Evolutionary conservation across 768 basidiomycete species (phyloP), one percentile per base, ranked within the genome.

Genomic region (Xerocomus potaroensis): DNA sequence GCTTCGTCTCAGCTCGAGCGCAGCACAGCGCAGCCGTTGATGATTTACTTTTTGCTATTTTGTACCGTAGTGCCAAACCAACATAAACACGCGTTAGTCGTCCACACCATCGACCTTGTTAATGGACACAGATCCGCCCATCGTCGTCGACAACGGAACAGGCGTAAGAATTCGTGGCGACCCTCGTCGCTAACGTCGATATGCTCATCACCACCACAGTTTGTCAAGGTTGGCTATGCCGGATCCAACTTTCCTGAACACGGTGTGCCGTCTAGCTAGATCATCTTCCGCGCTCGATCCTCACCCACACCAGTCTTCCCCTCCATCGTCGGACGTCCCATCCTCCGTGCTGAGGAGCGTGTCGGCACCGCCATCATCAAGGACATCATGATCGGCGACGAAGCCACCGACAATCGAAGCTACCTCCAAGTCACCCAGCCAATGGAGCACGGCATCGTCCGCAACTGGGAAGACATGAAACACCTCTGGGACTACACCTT

Each of bases 391-490:
- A 73, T 97, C 66, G 96, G 96, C 52, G 95, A 98, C 74, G 91
- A 96, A 65, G 96, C 96, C 21, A 90, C 90, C 12, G 79, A 84
- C 68, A 86, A 91, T 68, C 86, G 96, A 39, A 94, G 90, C 64
- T 97, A 88, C 72, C 83, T 99, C 32, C 94, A 98, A 70, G 78
- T 99, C 29, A 91, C 93, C 0, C 96, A 98, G 61, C 96, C 96
- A 2, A 92, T 99, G 90, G 96, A 99, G 65, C 96, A 99, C 66
- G 96, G 96, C 33, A 97, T 99, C 70, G 85, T 99, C 38, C 85
- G 87, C 58, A 97, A 98, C 69, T 99, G 96, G 96, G 91, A 93
- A 64, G 96, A 99, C 69, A 99, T 98, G 96, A 86, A 86, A 63
- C 80, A 91, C 59, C 77, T 98, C 15, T 99, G 96, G 96, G 84